Evolutionary conservation across 2,329 filamentous ascomycete species (phyloP), one percentile per base, ranked within the genome.

Genomic region (Neonectria ditissima): DNA sequence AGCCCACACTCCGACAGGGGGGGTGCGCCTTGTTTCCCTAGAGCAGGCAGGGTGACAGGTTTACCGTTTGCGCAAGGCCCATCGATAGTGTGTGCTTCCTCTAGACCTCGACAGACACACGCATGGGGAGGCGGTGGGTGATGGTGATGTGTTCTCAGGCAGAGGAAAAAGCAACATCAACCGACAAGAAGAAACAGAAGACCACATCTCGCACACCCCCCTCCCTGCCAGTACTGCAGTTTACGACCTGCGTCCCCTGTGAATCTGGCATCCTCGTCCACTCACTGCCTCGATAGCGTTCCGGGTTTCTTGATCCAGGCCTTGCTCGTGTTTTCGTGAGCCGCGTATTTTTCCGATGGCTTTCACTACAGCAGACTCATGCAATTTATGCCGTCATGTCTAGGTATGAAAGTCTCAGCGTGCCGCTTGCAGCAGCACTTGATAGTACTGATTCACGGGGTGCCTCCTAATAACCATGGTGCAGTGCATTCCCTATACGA

Each of bases 121-220:
- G 18, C 41, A 55, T 39, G 18, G 24, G 30, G 20, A 26, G 16
- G 43, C 13, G 24, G 13, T 26, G 22, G 34, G 52, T 43, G 32
- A 61, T 39, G 57, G 41, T 47, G 50, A 47, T 62, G 45, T 20
- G 59, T 56, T 37, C 37, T 37, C 37, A 37, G 30, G 34, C 18
- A 10, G 32, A 11, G 22, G 51, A 30, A 9, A 20, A 62, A 39
- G 37, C 51, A 55, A 34, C 44, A 37, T 50, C 47, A n/a, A 30
- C n/a, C 14, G 34, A 28, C 22, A 44, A 60, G 50, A 55, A 45
- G 56, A 59, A 56, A 63, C 55, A 55, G 55, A 37, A 41, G 37
- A 10, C n/a, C 37, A 37, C 34, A 16, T n/a, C 34, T 37, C n/a
- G 37, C 37, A 18, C 37, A 18, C 43, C n/a, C 47, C 39, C 34